A percentile compares a stretch with the other conserved stretches of the same genome.
phyloP scores from a whole-genome alignment of 306 rosid species.

The Citrullus mucosospermus region DNA sequence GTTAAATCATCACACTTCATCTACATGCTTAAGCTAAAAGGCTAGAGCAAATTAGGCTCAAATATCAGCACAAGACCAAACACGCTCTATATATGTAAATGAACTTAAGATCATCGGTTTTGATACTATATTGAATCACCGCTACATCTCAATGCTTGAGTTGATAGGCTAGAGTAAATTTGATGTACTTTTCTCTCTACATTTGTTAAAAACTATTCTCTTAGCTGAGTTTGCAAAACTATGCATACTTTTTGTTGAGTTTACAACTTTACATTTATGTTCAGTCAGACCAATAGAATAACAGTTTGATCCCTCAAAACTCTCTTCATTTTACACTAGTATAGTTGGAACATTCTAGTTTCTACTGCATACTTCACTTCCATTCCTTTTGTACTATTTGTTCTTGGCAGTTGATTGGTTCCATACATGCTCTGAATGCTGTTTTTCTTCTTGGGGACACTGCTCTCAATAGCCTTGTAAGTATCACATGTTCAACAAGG shows the following conservation, averaged over 20 bases:
- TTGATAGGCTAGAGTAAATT: not conserved
- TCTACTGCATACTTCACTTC: not conserved
- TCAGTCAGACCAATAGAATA: not conserved
- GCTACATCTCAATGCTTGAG: not conserved
- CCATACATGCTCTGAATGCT: slow-evolving; percentile 61
- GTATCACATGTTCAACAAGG: slow-evolving; percentile 9
- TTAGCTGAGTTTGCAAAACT: not conserved
- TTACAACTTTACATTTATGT: not conserved
- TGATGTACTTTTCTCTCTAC: not conserved
- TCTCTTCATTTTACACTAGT: not conserved
- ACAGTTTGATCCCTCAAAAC: not conserved
- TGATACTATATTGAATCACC: not conserved
- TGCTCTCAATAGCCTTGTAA: slow-evolving; percentile 61
- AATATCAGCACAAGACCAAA: not conserved
- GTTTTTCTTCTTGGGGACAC: slow-evolving; percentile 59
- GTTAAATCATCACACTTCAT: not conserved
- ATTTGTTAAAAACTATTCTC: not conserved
- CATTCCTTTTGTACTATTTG: not conserved
- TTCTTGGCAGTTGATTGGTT: slow-evolving; percentile 55
- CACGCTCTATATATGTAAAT: not conserved
- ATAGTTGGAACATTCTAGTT: not conserved
- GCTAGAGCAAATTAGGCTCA: not conserved
- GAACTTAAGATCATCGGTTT: not conserved
- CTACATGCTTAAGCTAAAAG: not conserved
- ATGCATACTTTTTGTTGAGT: not conserved